Evolutionary conservation across 1,284 basidiomycete species (phyloP).

Genomic region (Bjerkandera adusta): DNA sequence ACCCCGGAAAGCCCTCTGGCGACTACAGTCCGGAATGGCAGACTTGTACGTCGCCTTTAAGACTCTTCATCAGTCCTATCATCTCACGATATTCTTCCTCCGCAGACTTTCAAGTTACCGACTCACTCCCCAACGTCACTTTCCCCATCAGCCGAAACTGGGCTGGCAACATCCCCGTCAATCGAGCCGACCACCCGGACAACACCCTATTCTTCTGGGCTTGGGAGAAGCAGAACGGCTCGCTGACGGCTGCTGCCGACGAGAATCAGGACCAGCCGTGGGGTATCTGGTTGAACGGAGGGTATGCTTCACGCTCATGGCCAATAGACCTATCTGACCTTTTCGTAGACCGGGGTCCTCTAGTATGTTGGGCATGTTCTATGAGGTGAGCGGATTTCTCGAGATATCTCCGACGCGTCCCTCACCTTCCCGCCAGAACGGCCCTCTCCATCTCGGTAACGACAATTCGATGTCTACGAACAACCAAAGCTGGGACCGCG

Average conservation of each 20-base stretch:
- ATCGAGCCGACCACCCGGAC: slow-evolving; percentile 52
- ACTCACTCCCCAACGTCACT: slow-evolving; percentile 60
- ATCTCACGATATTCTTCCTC: not conserved
- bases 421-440: slow-evolving; percentile 46
- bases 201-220: slow-evolving; percentile 74
- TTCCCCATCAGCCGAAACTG: slow-evolving; percentile 54
- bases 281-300: slow-evolving; percentile 77
- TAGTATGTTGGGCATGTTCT: slow-evolving; percentile 60
- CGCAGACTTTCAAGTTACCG: slow-evolving; percentile 27
- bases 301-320: slow-evolving; percentile 34
- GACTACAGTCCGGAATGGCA: slow-evolving; percentile 63
- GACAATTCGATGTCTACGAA: slow-evolving; percentile 51
- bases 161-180: slow-evolving; percentile 68
- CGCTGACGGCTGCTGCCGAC: slow-evolving; percentile 43
- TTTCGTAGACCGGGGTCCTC: slow-evolving; percentile 55
- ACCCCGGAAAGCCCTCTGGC: slow-evolving; percentile 49
- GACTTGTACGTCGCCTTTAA: slow-evolving; percentile 37
- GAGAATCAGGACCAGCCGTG: slow-evolving; percentile 51
- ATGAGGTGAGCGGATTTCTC: slow-evolving; percentile 44
- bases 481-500: slow-evolving; percentile 52
- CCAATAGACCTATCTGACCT: slow-evolving; percentile 33
- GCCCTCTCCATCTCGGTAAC: slow-evolving; percentile 54
- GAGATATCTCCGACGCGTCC: not conserved
- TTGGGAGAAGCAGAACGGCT: slow-evolving; percentile 60
- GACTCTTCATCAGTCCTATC: not conserved